These are phyloP conservation scores for Yamadazyma nakazawae DNA, from an alignment of 805 yeast genomes.

Conservation along the genomic window DNA sequence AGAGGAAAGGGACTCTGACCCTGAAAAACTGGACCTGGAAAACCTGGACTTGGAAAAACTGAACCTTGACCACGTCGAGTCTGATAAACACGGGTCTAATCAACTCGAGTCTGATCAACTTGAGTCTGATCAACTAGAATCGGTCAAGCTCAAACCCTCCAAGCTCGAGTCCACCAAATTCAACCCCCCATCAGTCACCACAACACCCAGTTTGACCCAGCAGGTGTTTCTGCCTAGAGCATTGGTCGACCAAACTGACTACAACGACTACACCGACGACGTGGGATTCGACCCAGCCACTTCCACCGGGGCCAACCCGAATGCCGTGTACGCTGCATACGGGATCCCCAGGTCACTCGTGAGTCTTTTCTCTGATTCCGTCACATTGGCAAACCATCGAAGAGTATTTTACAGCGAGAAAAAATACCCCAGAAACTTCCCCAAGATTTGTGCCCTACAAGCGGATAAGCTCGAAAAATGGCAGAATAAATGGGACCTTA, in stretches of 20 bases:
- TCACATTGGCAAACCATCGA: conserved; percentile 50
- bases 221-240: background rate
- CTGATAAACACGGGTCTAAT: too few species aligned
- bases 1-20: background rate
- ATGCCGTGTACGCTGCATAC: conserved; percentile 37
- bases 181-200: too few species aligned
- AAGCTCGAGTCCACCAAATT: too few species aligned
- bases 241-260: conserved; percentile 8
- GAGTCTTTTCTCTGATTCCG: conserved; percentile 44
- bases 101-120: too few species aligned
- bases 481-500: conserved; percentile 32
- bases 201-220: background rate
- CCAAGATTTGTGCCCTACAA: conserved; percentile 51
- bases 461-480: conserved; percentile 49
- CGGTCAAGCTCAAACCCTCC: too few species aligned
- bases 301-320: background rate
- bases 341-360: conserved; percentile 49
- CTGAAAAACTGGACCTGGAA: too few species aligned
- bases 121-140: too few species aligned
- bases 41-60: too few species aligned
- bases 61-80: too few species aligned
- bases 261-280: conserved; percentile 11
- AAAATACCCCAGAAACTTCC: conserved; percentile 52
- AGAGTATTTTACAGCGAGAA: conserved; percentile 39
- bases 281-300: conserved; percentile 4